These are phyloP conservation scores for Pseudopithomyces maydicus DNA, from an alignment of 2,329 filamentous ascomycete species.

Conservation along the genomic window DNA sequence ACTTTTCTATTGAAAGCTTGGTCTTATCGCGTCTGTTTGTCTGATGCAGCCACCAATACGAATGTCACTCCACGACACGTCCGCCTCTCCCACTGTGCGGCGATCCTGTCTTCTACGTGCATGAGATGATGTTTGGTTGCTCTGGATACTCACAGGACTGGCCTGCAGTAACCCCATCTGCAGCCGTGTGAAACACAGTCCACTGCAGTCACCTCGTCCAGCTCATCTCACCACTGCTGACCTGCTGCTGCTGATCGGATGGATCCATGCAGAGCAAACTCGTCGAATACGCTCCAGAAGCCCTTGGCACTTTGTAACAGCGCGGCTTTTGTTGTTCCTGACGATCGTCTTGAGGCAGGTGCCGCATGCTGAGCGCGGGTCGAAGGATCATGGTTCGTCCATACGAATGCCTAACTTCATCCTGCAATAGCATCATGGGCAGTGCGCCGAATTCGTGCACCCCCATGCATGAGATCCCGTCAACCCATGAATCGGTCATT, in stretches of 20 bases:
- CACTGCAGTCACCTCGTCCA: too few species aligned
- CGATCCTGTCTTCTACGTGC: not conserved
- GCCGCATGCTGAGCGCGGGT: not conserved
- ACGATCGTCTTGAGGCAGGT: not conserved
- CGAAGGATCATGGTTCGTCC: not conserved
- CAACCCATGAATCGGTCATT: not conserved
- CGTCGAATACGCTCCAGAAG: not conserved
- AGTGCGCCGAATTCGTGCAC: not conserved
- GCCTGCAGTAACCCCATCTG: too few species aligned
- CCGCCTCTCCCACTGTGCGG: conserved; percentile 4
- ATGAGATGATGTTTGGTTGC: too few species aligned
- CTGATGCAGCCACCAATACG: conserved; percentile 24
- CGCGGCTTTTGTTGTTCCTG: not conserved
- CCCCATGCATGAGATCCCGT: not conserved
- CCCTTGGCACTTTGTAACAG: not conserved
- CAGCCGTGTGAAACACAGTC: too few species aligned
- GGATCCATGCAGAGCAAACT: too few species aligned
- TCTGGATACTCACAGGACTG: too few species aligned
- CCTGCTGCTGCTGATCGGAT: too few species aligned
- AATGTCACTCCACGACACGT: conserved; percentile 3
- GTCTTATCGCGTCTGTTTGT: conserved; percentile 10
- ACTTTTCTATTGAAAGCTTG: conserved; percentile 14
- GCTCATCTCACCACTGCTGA: too few species aligned
- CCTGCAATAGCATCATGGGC: not conserved
- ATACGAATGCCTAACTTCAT: not conserved